Evolutionary conservation across 2,329 filamentous ascomycete species (phyloP), one percentile per base, ranked within the genome.

Genomic region (Pseudogymnoascus sp.): DNA sequence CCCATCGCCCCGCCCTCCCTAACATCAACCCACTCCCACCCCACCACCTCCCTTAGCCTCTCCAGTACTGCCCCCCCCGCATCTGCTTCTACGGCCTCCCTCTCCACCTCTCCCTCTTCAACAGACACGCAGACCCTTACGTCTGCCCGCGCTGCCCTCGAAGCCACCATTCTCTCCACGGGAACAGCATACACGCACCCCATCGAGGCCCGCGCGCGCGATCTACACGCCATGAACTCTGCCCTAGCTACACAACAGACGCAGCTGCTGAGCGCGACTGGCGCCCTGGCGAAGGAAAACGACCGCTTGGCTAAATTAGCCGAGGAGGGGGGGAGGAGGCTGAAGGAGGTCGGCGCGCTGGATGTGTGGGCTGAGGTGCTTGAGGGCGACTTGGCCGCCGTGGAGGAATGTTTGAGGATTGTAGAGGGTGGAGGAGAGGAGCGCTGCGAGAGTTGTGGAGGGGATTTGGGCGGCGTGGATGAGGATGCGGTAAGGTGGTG

Each of bases 361-460:
- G 89, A 93, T 79, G 92, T 92, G 73, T 94, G 89, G 89, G 88
- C 89, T 21, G 90, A 94, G 80, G 84, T 92, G 75, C 78, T 93
- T 70, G 89, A 87, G 78, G 74, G 84, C 63, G 83, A 87, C 67
- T 85, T 88, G 66, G 65, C 87, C 61, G 80, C 86, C 48, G 71
- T 88, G 5, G 83, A 86, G 72, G 85, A 88, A 78, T 87, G 85
- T 42, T 71, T 88, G 68, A 74, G 84, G 67, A 71, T 87, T 62
- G 84, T 81, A 2, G 77, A 72, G 45, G 68, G 35, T 3, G 58
- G 58, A 9, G 27, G 58, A 15, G 58, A 37, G 5, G 58, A 37
- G 13, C 33, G 7, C 31, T 59, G 58, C 3, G 33, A 59, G 58
- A 36, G 58, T 60, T 37, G 63, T 58, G 9, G 18, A 39, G 31